Evolutionary conservation across 2,329 filamentous ascomycete species (phyloP).

Genomic region (Aspergillus candidus): DNA sequence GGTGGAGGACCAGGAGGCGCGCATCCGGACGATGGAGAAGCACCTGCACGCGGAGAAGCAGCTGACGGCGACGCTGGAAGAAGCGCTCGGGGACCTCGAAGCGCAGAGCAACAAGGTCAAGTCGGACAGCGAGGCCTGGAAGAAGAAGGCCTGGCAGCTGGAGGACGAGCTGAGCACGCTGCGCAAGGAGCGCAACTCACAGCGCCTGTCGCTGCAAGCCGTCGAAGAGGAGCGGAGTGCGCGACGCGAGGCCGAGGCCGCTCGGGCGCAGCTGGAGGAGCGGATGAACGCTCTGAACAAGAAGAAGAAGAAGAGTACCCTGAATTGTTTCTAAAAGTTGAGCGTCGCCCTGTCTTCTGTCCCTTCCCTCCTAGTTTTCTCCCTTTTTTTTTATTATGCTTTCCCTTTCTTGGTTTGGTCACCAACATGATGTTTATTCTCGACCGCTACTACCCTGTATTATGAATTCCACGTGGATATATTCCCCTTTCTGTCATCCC

Average conservation of each 20-base stretch:
- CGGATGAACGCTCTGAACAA: constrained; percentile 87
- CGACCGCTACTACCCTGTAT: constrained; percentile 13
- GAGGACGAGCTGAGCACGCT: constrained; percentile 56
- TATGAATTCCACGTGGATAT: constrained; percentile 22
- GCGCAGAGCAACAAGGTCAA: constrained; percentile 87
- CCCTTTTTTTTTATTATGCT: constrained; percentile 5
- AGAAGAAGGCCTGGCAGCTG: constrained; percentile 71
- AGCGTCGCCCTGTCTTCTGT: background rate
- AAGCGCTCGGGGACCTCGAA: constrained; percentile 91
- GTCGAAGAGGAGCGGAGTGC: constrained; percentile 96
- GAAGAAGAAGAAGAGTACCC: constrained; percentile 88
- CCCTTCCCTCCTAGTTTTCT: constrained; percentile 3
- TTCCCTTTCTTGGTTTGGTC: constrained; percentile 3
- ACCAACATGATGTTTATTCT: constrained; percentile 14
- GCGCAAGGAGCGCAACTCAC: constrained; percentile 54
- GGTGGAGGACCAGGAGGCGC: constrained; percentile 90
- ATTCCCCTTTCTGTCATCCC: constrained; percentile 10
- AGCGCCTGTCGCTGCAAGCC: constrained; percentile 67
- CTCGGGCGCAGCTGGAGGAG: constrained; percentile 82
- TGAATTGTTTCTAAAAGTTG: constrained; percentile 86
- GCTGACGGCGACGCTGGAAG: constrained; percentile 88
- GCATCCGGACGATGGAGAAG: constrained; percentile 93
- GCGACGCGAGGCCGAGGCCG: constrained; percentile 81
- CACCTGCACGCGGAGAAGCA: constrained; percentile 94
- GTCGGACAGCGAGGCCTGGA: constrained; percentile 82